phyloP scores from a whole-genome alignment of 2,329 filamentous ascomycete genomes.

The Capronia coronata region DNA sequence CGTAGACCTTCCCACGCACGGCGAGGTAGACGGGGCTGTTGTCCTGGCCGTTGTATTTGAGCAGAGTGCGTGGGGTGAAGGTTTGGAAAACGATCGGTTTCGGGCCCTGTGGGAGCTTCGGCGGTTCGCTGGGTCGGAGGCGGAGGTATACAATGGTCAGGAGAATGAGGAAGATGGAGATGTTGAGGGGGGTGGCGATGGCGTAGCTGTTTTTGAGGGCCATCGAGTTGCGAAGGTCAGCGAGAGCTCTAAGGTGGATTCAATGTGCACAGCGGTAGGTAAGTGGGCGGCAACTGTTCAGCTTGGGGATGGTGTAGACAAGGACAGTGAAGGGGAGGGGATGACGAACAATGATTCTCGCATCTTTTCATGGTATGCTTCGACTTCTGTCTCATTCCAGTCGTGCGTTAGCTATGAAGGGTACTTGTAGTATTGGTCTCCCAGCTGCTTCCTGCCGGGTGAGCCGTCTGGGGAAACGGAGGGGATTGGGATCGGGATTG shows the following conservation, averaged over 20 bases:
- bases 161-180: constrained; percentile 55
- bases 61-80: constrained; percentile 76
- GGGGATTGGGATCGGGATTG: too few relatives aligned
- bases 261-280: too few relatives aligned
- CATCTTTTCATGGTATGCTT: constrained; percentile 7
- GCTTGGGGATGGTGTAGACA: background rate
- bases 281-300: too few relatives aligned
- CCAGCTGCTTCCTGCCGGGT: too few relatives aligned
- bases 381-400: constrained; percentile 2
- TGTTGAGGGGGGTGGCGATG: constrained; percentile 38
- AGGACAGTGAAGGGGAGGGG: background rate
- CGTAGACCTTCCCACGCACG: constrained; percentile 86
- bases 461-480: too few relatives aligned
- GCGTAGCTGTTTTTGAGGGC: constrained; percentile 9
- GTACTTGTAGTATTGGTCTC: too few relatives aligned
- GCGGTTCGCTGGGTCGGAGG: constrained; percentile 49
- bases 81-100: constrained; percentile 75
- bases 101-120: constrained; percentile 49
- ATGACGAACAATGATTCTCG: constrained; percentile 4
- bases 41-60: constrained; percentile 73
- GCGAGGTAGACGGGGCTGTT: constrained; percentile 75
- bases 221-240: too few relatives aligned
- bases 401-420: too few relatives aligned
- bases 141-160: constrained; percentile 53
- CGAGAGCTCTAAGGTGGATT: too few relatives aligned